A percentile compares a stretch with the other conserved stretches of the same genome.
These are phyloP conservation scores for Zygosaccharomyces bailii DNA, from an alignment of 805 yeast species.

Conservation along the genomic window DNA sequence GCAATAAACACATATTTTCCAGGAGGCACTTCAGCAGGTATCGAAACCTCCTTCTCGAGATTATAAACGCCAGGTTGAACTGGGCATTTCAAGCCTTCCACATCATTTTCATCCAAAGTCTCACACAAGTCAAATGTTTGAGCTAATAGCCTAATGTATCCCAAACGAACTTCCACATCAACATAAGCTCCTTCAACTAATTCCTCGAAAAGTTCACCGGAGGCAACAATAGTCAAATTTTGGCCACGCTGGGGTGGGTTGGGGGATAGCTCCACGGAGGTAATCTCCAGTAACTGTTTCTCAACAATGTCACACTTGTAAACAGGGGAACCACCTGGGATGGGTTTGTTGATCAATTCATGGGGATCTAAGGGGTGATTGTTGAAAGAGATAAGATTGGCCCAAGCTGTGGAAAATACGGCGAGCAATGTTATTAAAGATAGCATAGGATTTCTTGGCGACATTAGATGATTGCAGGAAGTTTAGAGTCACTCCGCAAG, in stretches of 20 bases:
- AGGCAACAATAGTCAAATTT: conserved; percentile 74
- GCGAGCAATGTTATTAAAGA: background rate
- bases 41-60: conserved; percentile 67
- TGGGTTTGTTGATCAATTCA: conserved; percentile 45
- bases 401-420: conserved; percentile 2
- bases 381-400: background rate
- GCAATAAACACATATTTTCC: conserved; percentile 86
- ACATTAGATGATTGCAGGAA: background rate
- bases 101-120: conserved; percentile 73
- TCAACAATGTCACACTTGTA: conserved; percentile 65
- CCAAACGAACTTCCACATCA: conserved; percentile 89
- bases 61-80: conserved; percentile 63
- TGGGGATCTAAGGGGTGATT: background rate
- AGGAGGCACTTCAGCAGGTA: conserved; percentile 93
- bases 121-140: conserved; percentile 95
- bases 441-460: background rate
- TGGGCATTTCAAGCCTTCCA: conserved; percentile 66
- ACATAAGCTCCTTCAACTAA: conserved; percentile 88
- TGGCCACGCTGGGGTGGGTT: conserved; percentile 89
- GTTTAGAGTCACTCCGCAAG: background rate
- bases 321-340: conserved; percentile 90
- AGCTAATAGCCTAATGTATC: conserved; percentile 81
- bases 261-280: conserved; percentile 61
- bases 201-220: conserved; percentile 53
- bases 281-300: conserved; percentile 61